Evolutionary conservation across 352 stramenopile species (phyloP), one percentile per base, ranked within the genome.

Genomic region (Globisporangium nunn): DNA sequence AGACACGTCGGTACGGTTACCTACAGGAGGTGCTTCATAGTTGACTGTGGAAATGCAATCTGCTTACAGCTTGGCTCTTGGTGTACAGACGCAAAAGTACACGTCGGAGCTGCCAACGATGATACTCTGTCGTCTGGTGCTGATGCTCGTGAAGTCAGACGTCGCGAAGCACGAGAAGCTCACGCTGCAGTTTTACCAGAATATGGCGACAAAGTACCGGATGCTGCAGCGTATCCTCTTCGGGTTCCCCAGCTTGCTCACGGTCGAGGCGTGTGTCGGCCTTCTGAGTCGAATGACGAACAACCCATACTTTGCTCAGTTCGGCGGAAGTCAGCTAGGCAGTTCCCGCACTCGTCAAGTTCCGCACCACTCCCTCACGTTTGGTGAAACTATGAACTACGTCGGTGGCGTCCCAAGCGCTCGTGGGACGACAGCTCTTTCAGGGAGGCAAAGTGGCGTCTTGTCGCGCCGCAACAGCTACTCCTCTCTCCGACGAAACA

Each of bases 171-270:
- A 91, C 52, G 67, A 72, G 29, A 70, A 85, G 50, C 55, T 87
- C 7, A 83, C 77, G 5, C 72, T 88, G 48, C 68, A 63, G 15
- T 70, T 93, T 14, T 85, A 90, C 44, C 78, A 91, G 54, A 74
- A 82, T 12, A 46, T 93, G 30, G 78, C 75, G 7, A 86, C 75
- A 17, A 89, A 88, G 50, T 85, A 81, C 30, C 70, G 78, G 10
- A 91, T 91, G 80, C 61, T 93, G 43, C 70, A 87, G 46, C 80
- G 82, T 35, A 87, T 93, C 52, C 61, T 93, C 4, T 93, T 90
- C 33, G 73, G 78, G 0, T 93, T 90, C 59, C 80, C 82, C 15
- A 74, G 66, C 28, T 69, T 93, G 18, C 67, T 66, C 12, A 91
- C 82, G 12, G 80, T 90, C 28, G 82, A 93, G 51, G 72, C 78